Evolutionary conservation across 1,284 basidiomycete genomes (phyloP), one percentile per base, ranked within the genome.

Genomic region (Ceratobasidium sp.): DNA sequence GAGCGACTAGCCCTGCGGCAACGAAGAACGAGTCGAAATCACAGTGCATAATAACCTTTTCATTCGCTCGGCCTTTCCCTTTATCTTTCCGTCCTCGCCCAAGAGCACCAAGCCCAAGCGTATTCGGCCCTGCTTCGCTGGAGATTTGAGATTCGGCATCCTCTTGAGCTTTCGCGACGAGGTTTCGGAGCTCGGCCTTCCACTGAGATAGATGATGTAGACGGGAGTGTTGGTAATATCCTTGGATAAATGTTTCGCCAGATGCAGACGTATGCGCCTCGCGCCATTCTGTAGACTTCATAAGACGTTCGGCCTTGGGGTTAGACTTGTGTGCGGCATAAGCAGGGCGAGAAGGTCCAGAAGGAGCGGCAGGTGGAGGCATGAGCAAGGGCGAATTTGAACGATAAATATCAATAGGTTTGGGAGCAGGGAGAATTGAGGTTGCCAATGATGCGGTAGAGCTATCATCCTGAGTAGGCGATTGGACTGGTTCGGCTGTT

Each of bases 11-110:
- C 0, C 95, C 94, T n/a, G 92, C 96, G 0, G 94, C 91, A 13
- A 98, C 96, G 82, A 99, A 99, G 87, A 99, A 99, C 81, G 93
- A 95, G 82, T 99, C 97, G 81, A 99, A 99, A 83, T 98, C 96
- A 81, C 95, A 94, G 81, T 98, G 96, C 89, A 98, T 93, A 80
- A 97, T 93, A 20, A 94, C 89, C 15, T 89, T 87, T 61, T 92
- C 89, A 42, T 82, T 85, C 54, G 84, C 88, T 76, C 86, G 88
- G 37, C 83, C 88, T 81, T 92, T 92, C 28, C 87, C 88, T 81
- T 90, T 90, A 75, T 82, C 85, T 80, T 87, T 88, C 31, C 85
- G 83, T 68, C 58, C 33, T 17, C 54, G 26, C 15, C 20, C 53
- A 17, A 5, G 88, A 86, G 11, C 87, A 75, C 85, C 88, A 8